phyloP scores from a whole-genome alignment of 225 moss, liverwort and hornwort species.

The Neckera pumila region DNA sequence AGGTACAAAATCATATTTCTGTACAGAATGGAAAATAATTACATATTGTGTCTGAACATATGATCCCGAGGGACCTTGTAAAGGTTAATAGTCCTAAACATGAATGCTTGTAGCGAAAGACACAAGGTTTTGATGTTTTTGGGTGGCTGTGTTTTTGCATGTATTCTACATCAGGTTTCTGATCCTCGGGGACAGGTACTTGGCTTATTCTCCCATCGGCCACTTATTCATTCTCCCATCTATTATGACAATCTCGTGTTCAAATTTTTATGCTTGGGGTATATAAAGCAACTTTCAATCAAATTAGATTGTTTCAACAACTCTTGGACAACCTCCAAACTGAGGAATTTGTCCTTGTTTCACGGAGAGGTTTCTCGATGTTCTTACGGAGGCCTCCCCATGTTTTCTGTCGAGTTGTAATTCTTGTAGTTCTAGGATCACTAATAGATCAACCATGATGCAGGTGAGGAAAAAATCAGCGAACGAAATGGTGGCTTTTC shows the following conservation, averaged over 20 bases:
- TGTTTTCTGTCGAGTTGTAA: background rate
- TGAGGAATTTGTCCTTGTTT: too few relatives aligned
- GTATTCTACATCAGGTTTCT: background rate
- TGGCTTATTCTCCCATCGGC: background rate
- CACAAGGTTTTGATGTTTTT: background rate
- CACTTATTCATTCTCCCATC: background rate
- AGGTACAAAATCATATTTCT: background rate
- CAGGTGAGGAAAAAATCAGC: slow-evolving; percentile 39
- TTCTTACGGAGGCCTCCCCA: background rate
- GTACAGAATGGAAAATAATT: background rate
- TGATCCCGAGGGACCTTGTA: too few relatives aligned
- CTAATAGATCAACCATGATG: background rate
- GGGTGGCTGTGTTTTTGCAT: too few relatives aligned
- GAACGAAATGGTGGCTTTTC: slow-evolving; percentile 24
- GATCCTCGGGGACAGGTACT: slow-evolving; percentile 14
- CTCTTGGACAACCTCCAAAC: too few relatives aligned
- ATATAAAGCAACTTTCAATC: background rate
- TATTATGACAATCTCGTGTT: background rate
- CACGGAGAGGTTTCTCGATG: background rate
- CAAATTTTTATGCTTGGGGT: background rate
- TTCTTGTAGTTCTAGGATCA: background rate
- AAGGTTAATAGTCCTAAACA: too few relatives aligned
- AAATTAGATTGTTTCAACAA: background rate
- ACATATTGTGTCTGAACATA: background rate
- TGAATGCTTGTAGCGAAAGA: too few relatives aligned